A percentile compares a stretch with the other conserved stretches of the same genome.
Conservation (phyloP, 345 rosid species). For the Citrus hindsii region DNA sequence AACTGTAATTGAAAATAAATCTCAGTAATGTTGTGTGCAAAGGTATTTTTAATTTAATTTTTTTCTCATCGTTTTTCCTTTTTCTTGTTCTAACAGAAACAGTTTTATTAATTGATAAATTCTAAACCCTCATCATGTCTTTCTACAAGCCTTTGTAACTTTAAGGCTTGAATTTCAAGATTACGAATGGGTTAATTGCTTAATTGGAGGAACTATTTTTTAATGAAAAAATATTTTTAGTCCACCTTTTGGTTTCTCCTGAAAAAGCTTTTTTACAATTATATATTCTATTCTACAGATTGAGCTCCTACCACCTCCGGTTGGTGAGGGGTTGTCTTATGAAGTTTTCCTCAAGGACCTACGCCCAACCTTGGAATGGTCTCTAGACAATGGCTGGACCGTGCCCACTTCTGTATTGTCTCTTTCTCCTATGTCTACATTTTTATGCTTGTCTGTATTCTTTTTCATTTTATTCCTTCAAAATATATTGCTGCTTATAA, state of each 20-base stretch:
- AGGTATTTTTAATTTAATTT: background rate
- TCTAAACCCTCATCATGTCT: background rate
- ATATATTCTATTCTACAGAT: constrained; percentile 28
- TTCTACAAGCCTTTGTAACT: background rate
- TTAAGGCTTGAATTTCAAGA: background rate
- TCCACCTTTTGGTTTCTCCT: background rate
- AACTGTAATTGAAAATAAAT: background rate
- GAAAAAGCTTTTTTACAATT: background rate
- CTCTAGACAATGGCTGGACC: constrained; percentile 46
- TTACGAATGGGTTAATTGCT: background rate
- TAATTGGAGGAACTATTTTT: background rate
- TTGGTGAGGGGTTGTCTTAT: constrained; percentile 52
- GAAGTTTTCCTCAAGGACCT: constrained; percentile 39
- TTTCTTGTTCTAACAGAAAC: background rate
- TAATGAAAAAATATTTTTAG: no score
- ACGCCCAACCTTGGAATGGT: constrained; percentile 70
- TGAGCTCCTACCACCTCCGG: constrained; percentile 48
- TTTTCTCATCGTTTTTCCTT: background rate
- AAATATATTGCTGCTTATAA: background rate
- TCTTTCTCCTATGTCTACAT: background rate
- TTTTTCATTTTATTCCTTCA: background rate
- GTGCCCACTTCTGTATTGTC: constrained; percentile 29
- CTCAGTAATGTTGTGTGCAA: background rate
- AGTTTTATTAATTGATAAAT: background rate
- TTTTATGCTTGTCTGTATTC: background rate